These are phyloP conservation scores for Kwoniella sp. DNA, from an alignment of 768 basidiomycete genomes.

Conservation along the genomic window DNA sequence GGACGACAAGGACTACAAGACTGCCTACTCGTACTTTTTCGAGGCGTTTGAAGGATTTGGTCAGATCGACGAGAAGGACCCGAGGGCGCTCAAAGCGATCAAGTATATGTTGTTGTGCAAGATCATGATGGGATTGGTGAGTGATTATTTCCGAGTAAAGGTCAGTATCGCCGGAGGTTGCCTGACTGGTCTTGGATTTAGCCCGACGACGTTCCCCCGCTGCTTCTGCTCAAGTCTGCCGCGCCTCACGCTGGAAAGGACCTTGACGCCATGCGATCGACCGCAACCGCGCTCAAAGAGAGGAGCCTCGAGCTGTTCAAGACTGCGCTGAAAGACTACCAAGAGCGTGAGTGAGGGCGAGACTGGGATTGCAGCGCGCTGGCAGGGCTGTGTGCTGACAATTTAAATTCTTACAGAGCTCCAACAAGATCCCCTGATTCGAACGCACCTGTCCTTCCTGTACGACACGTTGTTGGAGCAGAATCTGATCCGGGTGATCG, in stretches of 20 bases:
- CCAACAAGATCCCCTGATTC: conserved; percentile 90
- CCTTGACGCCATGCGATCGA: conserved; percentile 91
- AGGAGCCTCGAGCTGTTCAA: conserved; percentile 87
- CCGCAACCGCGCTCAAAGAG: conserved; percentile 88
- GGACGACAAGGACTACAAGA: conserved; percentile 96
- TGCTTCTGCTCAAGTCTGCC: conserved; percentile 81
- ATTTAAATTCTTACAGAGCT: conserved; percentile 59
- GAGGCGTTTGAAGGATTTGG: conserved; percentile 90
- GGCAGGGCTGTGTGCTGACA: neutral
- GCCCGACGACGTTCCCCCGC: conserved; percentile 89
- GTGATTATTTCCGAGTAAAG: too few species aligned
- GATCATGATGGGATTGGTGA: conserved; percentile 90
- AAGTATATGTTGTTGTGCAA: conserved; percentile 99
- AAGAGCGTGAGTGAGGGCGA: conserved; percentile 58
- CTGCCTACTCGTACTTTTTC: conserved; percentile 94
- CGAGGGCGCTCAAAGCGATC: conserved; percentile 71
- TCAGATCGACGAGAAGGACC: conserved; percentile 63
- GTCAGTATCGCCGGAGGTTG: too few species aligned
- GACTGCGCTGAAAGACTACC: conserved; percentile 77
- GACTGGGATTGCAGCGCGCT: neutral
- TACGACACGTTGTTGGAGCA: conserved; percentile 96
- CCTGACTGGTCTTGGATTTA: too few species aligned
- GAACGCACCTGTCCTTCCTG: conserved; percentile 84
- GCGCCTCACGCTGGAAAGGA: conserved; percentile 83
- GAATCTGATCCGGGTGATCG: conserved; percentile 88